A percentile compares a stretch with the other conserved stretches of the same genome.
These are phyloP conservation scores for Aaosphaeria pasadenensis DNA, from an alignment of 2,329 filamentous ascomycete species.

Conservation along the genomic window DNA sequence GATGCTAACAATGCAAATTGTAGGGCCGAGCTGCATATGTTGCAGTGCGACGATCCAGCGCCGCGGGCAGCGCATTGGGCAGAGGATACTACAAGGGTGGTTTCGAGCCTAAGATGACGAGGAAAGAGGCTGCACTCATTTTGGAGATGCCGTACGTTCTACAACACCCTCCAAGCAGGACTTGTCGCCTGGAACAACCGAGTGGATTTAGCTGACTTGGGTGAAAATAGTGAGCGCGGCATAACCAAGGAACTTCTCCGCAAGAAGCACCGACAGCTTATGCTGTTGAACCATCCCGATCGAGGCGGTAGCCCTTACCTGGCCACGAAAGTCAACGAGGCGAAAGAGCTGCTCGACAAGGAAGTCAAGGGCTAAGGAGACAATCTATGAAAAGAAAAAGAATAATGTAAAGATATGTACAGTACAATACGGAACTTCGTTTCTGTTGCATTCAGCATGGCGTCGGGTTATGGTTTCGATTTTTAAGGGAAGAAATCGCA, in stretches of 20 bases:
- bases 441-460: background rate
- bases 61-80: conserved; percentile 69
- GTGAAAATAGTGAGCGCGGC: conserved; percentile 68
- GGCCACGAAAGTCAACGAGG: conserved; percentile 97
- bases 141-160: conserved; percentile 76
- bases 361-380: conserved; percentile 22
- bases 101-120: conserved; percentile 95
- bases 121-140: conserved; percentile 86
- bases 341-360: conserved; percentile 94
- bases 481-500: too few relatives aligned
- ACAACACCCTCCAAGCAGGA: background rate
- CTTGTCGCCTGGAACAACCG: background rate
- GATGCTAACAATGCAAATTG: conserved; percentile 4
- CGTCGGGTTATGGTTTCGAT: background rate
- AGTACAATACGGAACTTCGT: background rate
- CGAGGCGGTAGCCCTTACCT: conserved; percentile 94
- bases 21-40: conserved; percentile 91
- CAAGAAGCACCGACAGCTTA: conserved; percentile 91
- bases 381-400: conserved; percentile 1
- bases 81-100: conserved; percentile 97
- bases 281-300: conserved; percentile 98
- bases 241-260: conserved; percentile 90
- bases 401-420: background rate
- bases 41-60: conserved; percentile 76
- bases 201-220: background rate